Base-by-base conservation (phyloP, 1,284 basidiomycete species). In the Mycosarcoma mackinlayi region DNA sequence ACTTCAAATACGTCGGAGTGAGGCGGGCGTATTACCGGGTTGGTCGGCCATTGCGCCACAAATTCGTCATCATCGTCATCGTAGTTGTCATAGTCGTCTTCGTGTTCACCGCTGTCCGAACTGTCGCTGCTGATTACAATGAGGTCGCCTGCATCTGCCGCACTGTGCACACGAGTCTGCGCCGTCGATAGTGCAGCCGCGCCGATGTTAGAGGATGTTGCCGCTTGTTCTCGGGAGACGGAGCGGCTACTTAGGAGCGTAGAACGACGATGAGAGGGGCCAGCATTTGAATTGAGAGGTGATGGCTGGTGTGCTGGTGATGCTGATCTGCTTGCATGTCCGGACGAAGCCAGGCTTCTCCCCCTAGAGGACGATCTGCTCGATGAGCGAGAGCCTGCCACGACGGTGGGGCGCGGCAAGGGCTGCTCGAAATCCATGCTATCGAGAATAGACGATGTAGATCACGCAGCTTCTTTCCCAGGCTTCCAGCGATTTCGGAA, bases 121-220 rank as follows among this genome's bases (percentile, higher is more conserved):
- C 66, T 70, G 23, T 71, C 68, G 42, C 68, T 71, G 40, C 62
- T 71, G 21, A 71, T 56, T 25, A 62, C 68, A 41, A 71, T 51
- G 11, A 65, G 39, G 19, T 57, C 35, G 45, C 37, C 40, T 21
- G 39, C 10, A 18, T 56, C 23, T 13, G 14, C 14, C 6, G 44
- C n/a, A 10, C 28, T 39, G 18, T 19, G 39, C 6, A 8, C 18
- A 18, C 10, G 30, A 4, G 39, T 1, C 23, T 18, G 35, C 7
- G 24, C 30, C 25, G 11, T 6, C 10, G 48, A 46, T 10, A 18
- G 24, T 3, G 35, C 14, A 16, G 6, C 30, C 16, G n/a, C 40
- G 19, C 40, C 41, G 18, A 14, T n/a, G 41, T 24, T 49, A 25
- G 47, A 13, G 1, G 60, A 40, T 11, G 55, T 23, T 14, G 62